Evolutionary conservation across 495 filamentous ascomycete genomes (phyloP).

Genomic region (Paragyromitra xinjiangensis): DNA sequence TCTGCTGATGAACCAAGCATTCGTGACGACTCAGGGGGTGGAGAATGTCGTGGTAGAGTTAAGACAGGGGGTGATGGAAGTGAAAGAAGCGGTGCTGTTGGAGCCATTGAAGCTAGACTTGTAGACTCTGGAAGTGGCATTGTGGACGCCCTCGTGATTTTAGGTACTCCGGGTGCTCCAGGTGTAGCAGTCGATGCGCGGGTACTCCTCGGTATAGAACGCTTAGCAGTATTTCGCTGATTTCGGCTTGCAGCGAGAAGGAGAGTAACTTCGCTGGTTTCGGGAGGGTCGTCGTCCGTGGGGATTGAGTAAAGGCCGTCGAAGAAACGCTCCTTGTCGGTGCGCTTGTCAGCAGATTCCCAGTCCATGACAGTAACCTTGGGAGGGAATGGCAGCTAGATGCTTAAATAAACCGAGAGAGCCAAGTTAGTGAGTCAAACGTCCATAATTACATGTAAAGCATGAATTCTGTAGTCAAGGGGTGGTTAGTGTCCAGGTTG

Average conservation of each 20-base stretch:
- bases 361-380: constrained; percentile 12
- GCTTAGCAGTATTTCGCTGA: constrained; percentile 5
- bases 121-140: constrained; percentile 15
- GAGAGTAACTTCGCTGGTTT: constrained; percentile 38
- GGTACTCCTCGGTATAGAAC: background rate
- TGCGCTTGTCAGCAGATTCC: constrained; percentile 19
- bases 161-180: background rate
- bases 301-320: constrained; percentile 52
- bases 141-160: constrained; percentile 20
- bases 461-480: background rate
- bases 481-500: constrained; percentile 19
- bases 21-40: constrained; percentile 47
- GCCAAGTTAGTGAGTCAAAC: constrained; percentile 21
- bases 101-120: background rate
- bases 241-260: constrained; percentile 31
- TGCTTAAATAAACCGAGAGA: constrained; percentile 28
- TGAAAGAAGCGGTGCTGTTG: background rate
- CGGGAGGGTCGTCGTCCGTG: constrained; percentile 22
- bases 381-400: background rate
- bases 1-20: constrained; percentile 13
- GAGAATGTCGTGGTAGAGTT: background rate
- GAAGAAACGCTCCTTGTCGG: constrained; percentile 49
- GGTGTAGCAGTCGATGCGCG: constrained; percentile 7
- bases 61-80: background rate
- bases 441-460: background rate